Evolutionary conservation across 768 basidiomycete genomes (phyloP).

Genomic region (Suillus spraguei): DNA sequence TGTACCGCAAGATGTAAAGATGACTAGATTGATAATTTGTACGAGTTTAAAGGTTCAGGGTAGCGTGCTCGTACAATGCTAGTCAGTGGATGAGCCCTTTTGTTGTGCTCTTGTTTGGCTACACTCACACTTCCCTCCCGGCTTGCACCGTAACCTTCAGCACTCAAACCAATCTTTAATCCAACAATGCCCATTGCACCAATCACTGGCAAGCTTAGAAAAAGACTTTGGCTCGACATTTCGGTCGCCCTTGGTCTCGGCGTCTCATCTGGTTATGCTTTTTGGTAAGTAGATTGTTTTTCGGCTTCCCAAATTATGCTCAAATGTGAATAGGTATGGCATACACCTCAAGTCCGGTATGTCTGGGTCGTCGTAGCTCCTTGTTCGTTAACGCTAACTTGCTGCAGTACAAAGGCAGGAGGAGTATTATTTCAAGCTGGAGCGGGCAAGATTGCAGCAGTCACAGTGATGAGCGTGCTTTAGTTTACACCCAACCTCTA

Average conservation of each 20-base stretch:
- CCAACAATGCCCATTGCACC: conserved; percentile 80
- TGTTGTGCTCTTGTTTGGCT: conserved; percentile 37
- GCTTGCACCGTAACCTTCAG: conserved; percentile 30
- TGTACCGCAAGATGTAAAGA: conserved; percentile 1
- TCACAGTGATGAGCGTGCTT: background rate
- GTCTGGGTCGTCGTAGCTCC: conserved; percentile 25
- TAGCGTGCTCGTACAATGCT: conserved; percentile 6
- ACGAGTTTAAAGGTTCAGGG: conserved; percentile 2
- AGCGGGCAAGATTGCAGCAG: conserved; percentile 49
- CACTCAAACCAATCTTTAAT: conserved; percentile 22
- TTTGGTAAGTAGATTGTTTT: conserved; percentile 63
- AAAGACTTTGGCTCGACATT: conserved; percentile 87
- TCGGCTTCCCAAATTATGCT: conserved; percentile 25
- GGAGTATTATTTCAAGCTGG: conserved; percentile 84
- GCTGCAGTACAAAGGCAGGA: conserved; percentile 77
- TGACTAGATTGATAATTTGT: background rate
- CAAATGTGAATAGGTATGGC: conserved; percentile 67
- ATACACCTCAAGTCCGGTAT: conserved; percentile 74
- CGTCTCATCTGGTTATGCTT: conserved; percentile 70
- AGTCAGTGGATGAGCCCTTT: conserved; percentile 20
- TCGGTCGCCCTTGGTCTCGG: conserved; percentile 78
- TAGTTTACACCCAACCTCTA: background rate
- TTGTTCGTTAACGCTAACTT: conserved; percentile 15
- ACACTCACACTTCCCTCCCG: conserved; percentile 20
- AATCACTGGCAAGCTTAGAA: conserved; percentile 93